Percentiles rank a stretch among this genome's conserved stretches.
These are phyloP conservation scores for Casuarina equisetifolia DNA, from an alignment of 306 rosid species.

Conservation along the genomic window DNA sequence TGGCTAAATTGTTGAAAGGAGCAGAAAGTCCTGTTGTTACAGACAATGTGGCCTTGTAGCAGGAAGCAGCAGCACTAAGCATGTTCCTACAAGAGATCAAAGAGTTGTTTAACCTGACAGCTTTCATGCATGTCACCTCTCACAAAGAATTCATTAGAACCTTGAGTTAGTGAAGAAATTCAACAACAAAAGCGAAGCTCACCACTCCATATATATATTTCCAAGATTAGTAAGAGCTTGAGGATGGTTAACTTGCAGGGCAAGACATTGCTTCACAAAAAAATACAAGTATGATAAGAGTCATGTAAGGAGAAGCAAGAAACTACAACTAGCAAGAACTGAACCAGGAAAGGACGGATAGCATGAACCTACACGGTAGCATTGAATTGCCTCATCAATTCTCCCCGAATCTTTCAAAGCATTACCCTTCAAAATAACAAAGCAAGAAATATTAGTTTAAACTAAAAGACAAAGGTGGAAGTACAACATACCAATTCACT, in stretches of 20 bases:
- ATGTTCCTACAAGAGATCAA: constrained; percentile 64
- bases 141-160: background rate
- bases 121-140: background rate
- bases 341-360: background rate
- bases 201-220: constrained; percentile 98
- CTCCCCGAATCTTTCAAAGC: constrained; percentile 91
- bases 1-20: constrained; percentile 92
- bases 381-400: constrained; percentile 95
- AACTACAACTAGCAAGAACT: constrained; percentile 6
- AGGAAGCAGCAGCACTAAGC: constrained; percentile 91
- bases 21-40: constrained; percentile 97
- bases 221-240: constrained; percentile 98
- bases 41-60: constrained; percentile 84
- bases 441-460: background rate
- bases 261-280: constrained; percentile 85
- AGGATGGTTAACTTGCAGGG: constrained; percentile 88
- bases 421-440: constrained; percentile 60
- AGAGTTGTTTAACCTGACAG: constrained; percentile 20
- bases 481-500: constrained; percentile 6
- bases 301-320: constrained; percentile 2
- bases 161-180: background rate
- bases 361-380: constrained; percentile 70
- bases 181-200: constrained; percentile 26
- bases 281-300: constrained; percentile 28
- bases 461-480: background rate